These are phyloP conservation scores for Nemania sp. DNA, from an alignment of 2,329 filamentous ascomycete genomes.

Conservation along the genomic window DNA sequence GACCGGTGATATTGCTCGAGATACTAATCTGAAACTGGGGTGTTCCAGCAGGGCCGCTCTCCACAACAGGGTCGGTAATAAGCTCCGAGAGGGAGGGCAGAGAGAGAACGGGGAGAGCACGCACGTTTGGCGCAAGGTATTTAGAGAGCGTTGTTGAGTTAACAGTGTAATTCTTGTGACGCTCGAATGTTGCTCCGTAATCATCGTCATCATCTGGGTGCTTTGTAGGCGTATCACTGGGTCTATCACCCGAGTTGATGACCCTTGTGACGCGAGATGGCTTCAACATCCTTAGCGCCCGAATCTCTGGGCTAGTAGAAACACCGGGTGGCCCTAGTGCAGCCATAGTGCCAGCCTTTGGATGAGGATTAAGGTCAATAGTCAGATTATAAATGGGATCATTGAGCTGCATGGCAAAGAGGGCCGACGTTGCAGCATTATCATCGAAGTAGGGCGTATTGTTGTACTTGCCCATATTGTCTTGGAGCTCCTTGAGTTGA, in stretches of 20 bases:
- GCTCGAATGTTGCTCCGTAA: slow-evolving; percentile 2
- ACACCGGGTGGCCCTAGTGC: not conserved
- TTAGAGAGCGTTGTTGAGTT: not conserved
- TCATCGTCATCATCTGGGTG: slow-evolving; percentile 3
- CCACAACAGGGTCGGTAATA: not conserved
- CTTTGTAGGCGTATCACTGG: not conserved
- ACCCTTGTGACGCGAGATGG: not conserved
- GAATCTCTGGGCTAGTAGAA: not conserved
- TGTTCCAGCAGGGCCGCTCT: not conserved
- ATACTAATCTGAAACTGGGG: not conserved
- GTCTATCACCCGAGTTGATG: not conserved
- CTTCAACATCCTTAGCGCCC: not conserved
- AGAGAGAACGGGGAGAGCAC: not conserved
- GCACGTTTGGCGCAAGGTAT: not conserved
- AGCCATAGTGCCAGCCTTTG: not conserved
- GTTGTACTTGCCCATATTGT: not conserved
- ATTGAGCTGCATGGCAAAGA: slow-evolving; percentile 10
- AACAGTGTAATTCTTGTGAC: not conserved
- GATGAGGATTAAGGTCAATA: not conserved
- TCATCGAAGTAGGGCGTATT: not conserved
- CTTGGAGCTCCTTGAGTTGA: not conserved
- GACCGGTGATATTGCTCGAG: not conserved
- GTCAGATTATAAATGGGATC: slow-evolving; percentile 10
- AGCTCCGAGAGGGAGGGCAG: not conserved
- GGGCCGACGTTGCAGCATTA: not conserved